Conservation (phyloP, 1,139 yeast species). For the Candida anutae region DNA sequence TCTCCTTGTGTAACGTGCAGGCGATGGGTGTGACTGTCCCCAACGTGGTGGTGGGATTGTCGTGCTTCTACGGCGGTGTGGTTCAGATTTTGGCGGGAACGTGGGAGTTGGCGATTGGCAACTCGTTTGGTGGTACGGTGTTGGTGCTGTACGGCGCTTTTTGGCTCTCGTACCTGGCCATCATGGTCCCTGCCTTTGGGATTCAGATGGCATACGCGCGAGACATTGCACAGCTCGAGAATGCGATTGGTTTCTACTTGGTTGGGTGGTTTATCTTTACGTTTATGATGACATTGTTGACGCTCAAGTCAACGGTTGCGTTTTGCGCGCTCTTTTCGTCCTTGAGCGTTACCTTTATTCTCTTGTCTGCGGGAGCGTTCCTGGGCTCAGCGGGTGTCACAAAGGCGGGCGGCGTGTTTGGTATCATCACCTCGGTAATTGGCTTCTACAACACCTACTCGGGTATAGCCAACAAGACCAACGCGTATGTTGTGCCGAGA, state of each 20-base stretch:
- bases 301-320: constrained; percentile 60
- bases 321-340: constrained; percentile 46
- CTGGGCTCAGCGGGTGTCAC: constrained; percentile 35
- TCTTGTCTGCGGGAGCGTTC: constrained; percentile 52
- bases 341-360: constrained; percentile 47
- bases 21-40: constrained; percentile 46
- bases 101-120: constrained; percentile 58
- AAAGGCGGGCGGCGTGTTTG: constrained; percentile 69
- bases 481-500: constrained; percentile 28
- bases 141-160: constrained; percentile 69
- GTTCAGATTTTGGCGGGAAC: constrained; percentile 59
- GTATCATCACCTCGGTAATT: constrained; percentile 49
- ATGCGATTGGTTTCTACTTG: constrained; percentile 53
- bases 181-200: constrained; percentile 49
- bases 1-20: constrained; percentile 42
- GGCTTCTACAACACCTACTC: constrained; percentile 54
- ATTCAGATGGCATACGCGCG: constrained; percentile 43
- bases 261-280: constrained; percentile 65
- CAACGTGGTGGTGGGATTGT: constrained; percentile 40
- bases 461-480: constrained; percentile 29
- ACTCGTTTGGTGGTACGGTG: constrained; percentile 59
- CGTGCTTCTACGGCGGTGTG: constrained; percentile 57
- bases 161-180: constrained; percentile 62
- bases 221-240: constrained; percentile 32
- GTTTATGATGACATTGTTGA: constrained; percentile 46